phyloP scores from a whole-genome alignment of 2,329 filamentous ascomycete genomes.

The Orbilia brochopaga region DNA sequence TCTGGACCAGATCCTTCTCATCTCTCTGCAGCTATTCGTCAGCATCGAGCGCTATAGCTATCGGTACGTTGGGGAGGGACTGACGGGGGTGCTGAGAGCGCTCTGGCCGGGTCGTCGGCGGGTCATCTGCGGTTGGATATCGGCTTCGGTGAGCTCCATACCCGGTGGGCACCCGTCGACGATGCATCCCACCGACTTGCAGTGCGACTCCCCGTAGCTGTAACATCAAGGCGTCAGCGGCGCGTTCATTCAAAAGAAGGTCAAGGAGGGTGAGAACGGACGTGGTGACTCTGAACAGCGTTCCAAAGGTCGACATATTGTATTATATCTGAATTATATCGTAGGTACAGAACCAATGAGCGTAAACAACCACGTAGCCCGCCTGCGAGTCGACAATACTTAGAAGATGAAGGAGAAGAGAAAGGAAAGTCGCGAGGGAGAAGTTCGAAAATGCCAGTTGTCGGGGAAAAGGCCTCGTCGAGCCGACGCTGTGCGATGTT shows the following conservation, averaged over 20 bases:
- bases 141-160: conserved; percentile 79
- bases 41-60: neutral
- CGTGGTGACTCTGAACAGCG: conserved; percentile 82
- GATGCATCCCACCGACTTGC: conserved; percentile 90
- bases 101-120: conserved; percentile 87
- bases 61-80: conserved; percentile 5
- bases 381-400: neutral
- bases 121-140: conserved; percentile 95
- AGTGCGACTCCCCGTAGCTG: conserved; percentile 85
- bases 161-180: conserved; percentile 90
- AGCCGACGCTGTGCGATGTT: conserved; percentile 10
- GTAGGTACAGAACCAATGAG: neutral
- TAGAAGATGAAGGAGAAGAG: conserved; percentile 13
- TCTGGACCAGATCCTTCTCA: conserved; percentile 88
- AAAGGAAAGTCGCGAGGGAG: conserved; percentile 7
- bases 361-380: too few species aligned
- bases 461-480: neutral
- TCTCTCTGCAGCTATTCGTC: conserved; percentile 64
- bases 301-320: conserved; percentile 83
- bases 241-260: conserved; percentile 17
- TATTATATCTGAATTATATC: conserved; percentile 17
- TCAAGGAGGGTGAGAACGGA: conserved; percentile 60
- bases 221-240: conserved; percentile 11
- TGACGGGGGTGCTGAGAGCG: conserved; percentile 78
- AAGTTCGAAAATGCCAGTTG: neutral